Base-by-base conservation (phyloP, 2,329 filamentous ascomycete species). In the Rutstroemia sp. region DNA sequence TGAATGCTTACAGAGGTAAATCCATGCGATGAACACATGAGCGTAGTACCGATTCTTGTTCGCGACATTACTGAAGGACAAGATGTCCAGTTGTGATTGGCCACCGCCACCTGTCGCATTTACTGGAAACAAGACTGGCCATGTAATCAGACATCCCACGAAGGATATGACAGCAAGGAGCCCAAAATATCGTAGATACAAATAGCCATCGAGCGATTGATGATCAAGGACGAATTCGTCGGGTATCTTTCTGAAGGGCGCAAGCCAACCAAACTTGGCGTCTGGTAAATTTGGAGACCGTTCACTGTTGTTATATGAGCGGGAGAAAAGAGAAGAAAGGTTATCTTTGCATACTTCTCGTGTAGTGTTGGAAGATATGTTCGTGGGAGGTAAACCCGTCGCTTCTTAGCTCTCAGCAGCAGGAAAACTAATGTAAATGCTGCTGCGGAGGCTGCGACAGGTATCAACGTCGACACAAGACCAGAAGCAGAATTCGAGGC, bases 141-240 rank as follows among this genome's bases (percentile, higher is more conserved):
- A 96, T 16, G 90, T 92, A 58, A 97, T 83, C 63, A 79, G 75
- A 66, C 85, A 89, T 56, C 94, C 94, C 14, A 92, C 85, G 49
- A 96, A 80, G 71, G 87, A 92, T 63, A 95, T 87, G 59, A 87
- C 77, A 52, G 85, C 81, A 41, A 87, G 74, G 51, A 94, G 86
- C 68, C 91, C 90, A 62, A 97, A 74, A 67, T 92, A 95, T 37
- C 92, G 90, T 23, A 97, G 77, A 70, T 95, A 90, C 53, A 97
- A 83, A 71, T 92, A 97, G 38, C 88, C 88, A 70, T 97, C 92
- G 59, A 97, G 81, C 0, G 90, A 94, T 69, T 92, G 89, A 74
- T 96, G 90, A 64, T 92, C 88, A 25, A 97, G 80, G 19, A 92
- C 82, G 67, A 89, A 90, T 53, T 85, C 83, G 69, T 97, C 92